These are phyloP conservation scores for Papiliotrema terrestris DNA, from an alignment of 1,284 basidiomycete species.

Conservation along the genomic window DNA sequence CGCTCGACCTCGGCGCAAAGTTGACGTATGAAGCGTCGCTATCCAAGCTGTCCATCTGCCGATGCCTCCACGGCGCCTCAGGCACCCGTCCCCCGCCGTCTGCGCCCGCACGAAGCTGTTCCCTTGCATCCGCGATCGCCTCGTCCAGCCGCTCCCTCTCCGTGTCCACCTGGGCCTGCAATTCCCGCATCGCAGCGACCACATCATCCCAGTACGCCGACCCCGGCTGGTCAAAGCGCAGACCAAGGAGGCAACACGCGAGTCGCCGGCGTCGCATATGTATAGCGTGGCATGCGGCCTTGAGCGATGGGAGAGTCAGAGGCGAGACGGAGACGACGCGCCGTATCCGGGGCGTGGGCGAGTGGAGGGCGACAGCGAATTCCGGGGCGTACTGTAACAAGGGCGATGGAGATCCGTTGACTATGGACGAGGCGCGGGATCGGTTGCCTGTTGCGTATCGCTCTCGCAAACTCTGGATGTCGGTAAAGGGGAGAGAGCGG, in stretches of 20 bases:
- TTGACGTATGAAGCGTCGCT: conserved; percentile 1
- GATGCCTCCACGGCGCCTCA: background rate
- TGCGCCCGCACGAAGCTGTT: too few relatives aligned
- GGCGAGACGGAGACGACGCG: conserved; percentile 14
- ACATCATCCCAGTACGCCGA: conserved; percentile 33
- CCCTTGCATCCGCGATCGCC: conserved; percentile 11
- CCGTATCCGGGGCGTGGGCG: conserved; percentile 2
- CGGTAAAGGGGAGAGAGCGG: conserved; percentile 21
- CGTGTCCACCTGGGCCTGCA: conserved; percentile 16
- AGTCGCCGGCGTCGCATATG: conserved; percentile 38
- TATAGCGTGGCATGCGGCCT: conserved; percentile 36
- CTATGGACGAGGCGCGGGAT: conserved; percentile 4
- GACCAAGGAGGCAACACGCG: conserved; percentile 40
- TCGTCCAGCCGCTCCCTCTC: conserved; percentile 20
- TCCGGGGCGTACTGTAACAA: background rate
- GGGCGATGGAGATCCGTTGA: background rate
- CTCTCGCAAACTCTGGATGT: conserved; percentile 22
- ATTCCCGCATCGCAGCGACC: conserved; percentile 9
- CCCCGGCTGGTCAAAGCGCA: conserved; percentile 24
- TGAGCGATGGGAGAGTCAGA: conserved; percentile 36
- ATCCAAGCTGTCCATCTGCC: background rate
- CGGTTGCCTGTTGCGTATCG: conserved; percentile 17
- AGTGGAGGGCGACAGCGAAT: background rate
- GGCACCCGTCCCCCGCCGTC: too few relatives aligned
- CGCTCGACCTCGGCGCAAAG: conserved; percentile 25